These are phyloP conservation scores for Fusarium pseudograminearum DNA, from an alignment of 2,329 filamentous ascomycete species.

Conservation along the genomic window DNA sequence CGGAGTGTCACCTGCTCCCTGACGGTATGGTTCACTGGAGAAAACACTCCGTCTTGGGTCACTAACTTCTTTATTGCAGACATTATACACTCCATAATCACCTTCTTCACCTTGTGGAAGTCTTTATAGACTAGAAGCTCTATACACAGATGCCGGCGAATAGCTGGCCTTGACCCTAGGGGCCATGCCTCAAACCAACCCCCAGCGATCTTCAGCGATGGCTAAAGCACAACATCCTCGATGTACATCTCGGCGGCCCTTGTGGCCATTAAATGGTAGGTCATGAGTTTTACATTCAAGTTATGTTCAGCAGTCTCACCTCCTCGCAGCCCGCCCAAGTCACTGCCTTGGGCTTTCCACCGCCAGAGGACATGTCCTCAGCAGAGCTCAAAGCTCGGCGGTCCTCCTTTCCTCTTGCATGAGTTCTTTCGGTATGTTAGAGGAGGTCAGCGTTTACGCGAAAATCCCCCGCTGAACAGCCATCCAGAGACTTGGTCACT, in stretches of 20 bases:
- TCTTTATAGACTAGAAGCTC: neutral
- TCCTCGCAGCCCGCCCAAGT: neutral
- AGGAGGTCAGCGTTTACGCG: neutral
- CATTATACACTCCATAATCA: neutral
- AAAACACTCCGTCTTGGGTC: neutral
- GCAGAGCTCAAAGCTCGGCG: neutral
- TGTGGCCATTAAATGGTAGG: neutral
- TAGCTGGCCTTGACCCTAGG: neutral
- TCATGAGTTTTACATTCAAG: neutral
- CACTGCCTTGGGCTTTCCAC: neutral
- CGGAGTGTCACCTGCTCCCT: neutral
- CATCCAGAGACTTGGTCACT: neutral
- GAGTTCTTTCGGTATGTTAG: neutral
- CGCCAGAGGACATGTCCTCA: neutral
- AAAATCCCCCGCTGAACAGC: neutral
- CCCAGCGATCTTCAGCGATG: neutral
- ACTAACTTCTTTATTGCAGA: neutral
- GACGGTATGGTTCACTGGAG: neutral
- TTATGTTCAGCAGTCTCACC: neutral
- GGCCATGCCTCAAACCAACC: neutral
- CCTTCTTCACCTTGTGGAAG: neutral
- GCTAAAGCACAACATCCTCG: neutral
- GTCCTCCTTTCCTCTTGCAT: neutral
- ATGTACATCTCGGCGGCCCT: neutral
- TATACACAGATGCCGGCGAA: neutral